phyloP scores from a whole-genome alignment of 139 green algal genomes.

The Axilococcus clingmanii region DNA sequence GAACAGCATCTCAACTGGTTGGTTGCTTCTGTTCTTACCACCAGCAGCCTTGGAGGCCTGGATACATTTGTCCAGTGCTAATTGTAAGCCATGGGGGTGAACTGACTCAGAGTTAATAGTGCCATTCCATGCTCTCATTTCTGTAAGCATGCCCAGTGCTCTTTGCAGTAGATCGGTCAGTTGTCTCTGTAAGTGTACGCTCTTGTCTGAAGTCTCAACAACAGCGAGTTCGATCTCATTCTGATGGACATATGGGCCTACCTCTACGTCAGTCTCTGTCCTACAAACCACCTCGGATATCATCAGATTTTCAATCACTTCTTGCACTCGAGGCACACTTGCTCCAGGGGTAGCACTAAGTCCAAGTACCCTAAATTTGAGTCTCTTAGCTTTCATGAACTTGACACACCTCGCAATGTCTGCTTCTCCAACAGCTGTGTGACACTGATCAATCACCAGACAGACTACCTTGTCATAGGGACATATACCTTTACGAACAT shows the following conservation, averaged over 20 bases:
- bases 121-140: constrained; percentile 21
- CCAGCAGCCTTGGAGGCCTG: neutral
- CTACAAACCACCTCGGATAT: constrained; percentile 65
- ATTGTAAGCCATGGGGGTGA: constrained; percentile 12
- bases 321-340: constrained; percentile 47
- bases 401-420: constrained; percentile 44
- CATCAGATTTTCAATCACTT: constrained; percentile 71
- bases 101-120: constrained; percentile 17
- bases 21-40: neutral
- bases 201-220: too few relatives aligned
- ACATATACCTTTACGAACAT: constrained; percentile 65
- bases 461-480: constrained; percentile 57
- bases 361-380: constrained; percentile 69
- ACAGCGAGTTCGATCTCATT: constrained; percentile 20
- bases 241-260: constrained; percentile 49
- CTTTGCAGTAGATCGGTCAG: constrained; percentile 13
- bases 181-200: too few relatives aligned
- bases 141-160: constrained; percentile 5
- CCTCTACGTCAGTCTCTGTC: constrained; percentile 66
- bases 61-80: neutral
- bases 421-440: constrained; percentile 45
- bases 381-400: constrained; percentile 30
- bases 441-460: constrained; percentile 93
- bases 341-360: constrained; percentile 83
- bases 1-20: constrained; percentile 1